A percentile compares a stretch with the other conserved stretches of the same genome.
Evolutionary conservation across 257 asterid species (phyloP).

Genomic region (Capsicum rhomboideum): DNA sequence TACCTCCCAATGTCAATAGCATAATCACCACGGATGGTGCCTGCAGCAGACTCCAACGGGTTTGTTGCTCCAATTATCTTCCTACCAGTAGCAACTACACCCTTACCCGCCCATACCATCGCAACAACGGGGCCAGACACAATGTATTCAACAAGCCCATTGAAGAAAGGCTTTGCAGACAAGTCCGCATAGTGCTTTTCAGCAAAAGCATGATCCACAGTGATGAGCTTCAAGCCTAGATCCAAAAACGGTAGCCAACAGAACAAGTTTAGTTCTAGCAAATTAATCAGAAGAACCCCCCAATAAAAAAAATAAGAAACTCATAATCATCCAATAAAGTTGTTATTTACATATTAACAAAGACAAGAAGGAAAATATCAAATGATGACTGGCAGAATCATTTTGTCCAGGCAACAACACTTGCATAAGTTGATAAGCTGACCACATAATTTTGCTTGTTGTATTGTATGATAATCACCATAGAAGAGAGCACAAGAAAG

Average conservation of each 20-base stretch:
- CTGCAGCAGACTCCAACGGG: constrained; percentile 90
- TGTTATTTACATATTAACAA: neutral
- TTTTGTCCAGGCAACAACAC: neutral
- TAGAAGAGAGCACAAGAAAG: neutral
- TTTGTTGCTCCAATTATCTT: constrained; percentile 94
- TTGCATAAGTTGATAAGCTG: neutral
- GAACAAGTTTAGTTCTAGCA: neutral
- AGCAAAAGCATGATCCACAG: constrained; percentile 75
- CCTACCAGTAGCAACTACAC: constrained; percentile 77
- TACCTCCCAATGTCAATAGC: constrained; percentile 86
- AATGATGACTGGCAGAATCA: neutral
- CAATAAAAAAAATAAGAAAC: no score
- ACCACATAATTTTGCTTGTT: neutral
- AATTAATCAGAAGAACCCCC: neutral
- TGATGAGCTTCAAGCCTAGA: constrained; percentile 65
- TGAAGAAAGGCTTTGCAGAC: constrained; percentile 50
- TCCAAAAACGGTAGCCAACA: neutral
- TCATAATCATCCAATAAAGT: neutral
- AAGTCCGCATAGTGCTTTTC: constrained; percentile 80
- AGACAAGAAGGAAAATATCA: neutral
- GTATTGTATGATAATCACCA: neutral
- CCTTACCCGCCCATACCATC: constrained; percentile 94
- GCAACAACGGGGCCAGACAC: constrained; percentile 92
- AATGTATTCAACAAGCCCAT: constrained; percentile 71
- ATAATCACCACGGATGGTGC: constrained; percentile 88